These are phyloP conservation scores for Cyclotella choctawhatcheeana DNA, from an alignment of 108 stramenopile species.

Conservation along the genomic window DNA sequence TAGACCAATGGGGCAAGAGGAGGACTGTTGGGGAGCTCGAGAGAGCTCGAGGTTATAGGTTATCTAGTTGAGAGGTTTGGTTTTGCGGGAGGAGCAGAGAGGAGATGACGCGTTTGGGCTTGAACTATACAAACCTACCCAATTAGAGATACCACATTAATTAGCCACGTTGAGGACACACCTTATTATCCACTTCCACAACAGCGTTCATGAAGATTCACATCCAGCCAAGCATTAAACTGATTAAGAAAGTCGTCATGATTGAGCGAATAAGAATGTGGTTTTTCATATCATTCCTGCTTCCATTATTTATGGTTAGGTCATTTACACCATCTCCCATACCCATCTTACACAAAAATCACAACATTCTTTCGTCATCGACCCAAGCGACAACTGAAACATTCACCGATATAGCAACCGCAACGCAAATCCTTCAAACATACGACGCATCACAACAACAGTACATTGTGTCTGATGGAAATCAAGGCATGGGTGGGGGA, in stretches of 20 bases:
- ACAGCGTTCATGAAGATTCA: too few relatives aligned
- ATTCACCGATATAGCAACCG: slow-evolving; percentile 17
- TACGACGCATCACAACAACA: slow-evolving; percentile 42
- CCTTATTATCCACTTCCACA: too few relatives aligned
- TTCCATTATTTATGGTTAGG: background rate
- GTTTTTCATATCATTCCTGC: background rate
- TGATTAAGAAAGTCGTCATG: background rate
- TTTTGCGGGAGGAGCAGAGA: too few relatives aligned
- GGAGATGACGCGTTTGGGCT: too few relatives aligned
- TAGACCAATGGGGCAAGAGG: too few relatives aligned
- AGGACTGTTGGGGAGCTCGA: too few relatives aligned
- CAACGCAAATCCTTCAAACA: slow-evolving; percentile 30
- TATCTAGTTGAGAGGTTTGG: too few relatives aligned
- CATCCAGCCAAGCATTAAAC: too few relatives aligned
- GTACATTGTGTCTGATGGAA: slow-evolving; percentile 28
- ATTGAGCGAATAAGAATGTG: background rate
- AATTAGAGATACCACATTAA: too few relatives aligned
- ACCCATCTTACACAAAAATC: background rate
- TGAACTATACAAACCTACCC: too few relatives aligned
- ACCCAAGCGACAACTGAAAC: slow-evolving; percentile 7
- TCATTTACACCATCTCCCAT: slow-evolving; percentile 3
- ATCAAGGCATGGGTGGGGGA: slow-evolving; percentile 39
- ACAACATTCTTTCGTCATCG: background rate
- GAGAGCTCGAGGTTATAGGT: too few relatives aligned
- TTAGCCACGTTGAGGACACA: too few relatives aligned